Conservation (phyloP, 1,284 basidiomycete species). For the Trametes polyzona region DNA sequence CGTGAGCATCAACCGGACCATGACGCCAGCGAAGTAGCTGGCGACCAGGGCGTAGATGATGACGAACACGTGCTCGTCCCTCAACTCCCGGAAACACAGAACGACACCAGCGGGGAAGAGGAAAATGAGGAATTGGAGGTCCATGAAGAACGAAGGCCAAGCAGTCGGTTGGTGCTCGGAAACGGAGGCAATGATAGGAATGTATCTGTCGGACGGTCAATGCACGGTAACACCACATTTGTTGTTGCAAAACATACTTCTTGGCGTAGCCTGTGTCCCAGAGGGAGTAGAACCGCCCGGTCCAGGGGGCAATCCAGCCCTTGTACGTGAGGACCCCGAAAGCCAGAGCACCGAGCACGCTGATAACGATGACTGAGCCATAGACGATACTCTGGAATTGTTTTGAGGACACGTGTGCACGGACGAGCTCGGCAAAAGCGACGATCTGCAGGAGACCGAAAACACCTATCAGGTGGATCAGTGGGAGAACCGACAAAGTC, state of each 20-base stretch:
- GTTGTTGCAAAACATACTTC: constrained; percentile 64
- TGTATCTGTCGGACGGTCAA: constrained; percentile 60
- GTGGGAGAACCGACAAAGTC: constrained; percentile 11
- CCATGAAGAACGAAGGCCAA: constrained; percentile 99
- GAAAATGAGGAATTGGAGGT: constrained; percentile 97
- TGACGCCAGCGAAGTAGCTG: constrained; percentile 99
- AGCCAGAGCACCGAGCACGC: constrained; percentile 73
- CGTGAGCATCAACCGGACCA: constrained; percentile 96
- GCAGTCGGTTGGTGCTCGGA: constrained; percentile 99
- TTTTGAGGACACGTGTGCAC: constrained; percentile 88
- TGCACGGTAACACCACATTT: constrained; percentile 11
- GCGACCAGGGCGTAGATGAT: constrained; percentile 97
- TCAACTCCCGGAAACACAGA: constrained; percentile 91
- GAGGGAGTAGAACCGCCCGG: constrained; percentile 98
- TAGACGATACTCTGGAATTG: constrained; percentile 90
- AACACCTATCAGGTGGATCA: constrained; percentile 58
- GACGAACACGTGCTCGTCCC: constrained; percentile 98
- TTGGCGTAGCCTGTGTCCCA: constrained; percentile 99
- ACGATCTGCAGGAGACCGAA: constrained; percentile 98
- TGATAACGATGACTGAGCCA: constrained; percentile 68
- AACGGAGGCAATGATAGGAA: constrained; percentile 98
- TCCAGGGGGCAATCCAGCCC: constrained; percentile 99
- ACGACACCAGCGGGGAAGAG: constrained; percentile 97
- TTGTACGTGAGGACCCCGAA: constrained; percentile 87
- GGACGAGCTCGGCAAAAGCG: constrained; percentile 90